phyloP scores from a whole-genome alignment of 768 basidiomycete genomes.

The Mycena latifolia region DNA sequence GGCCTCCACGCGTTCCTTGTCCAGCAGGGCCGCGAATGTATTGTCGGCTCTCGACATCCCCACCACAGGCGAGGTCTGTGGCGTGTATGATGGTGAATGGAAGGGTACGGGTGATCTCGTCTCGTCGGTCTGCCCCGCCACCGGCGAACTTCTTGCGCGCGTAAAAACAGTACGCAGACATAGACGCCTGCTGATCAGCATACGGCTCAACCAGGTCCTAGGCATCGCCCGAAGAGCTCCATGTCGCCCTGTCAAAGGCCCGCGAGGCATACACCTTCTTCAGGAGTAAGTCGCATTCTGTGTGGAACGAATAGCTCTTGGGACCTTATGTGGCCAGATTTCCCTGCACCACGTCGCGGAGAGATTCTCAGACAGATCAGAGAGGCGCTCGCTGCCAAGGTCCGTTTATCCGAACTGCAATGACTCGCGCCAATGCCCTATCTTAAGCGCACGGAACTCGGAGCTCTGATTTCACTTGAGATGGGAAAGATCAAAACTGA shows the following conservation, averaged over 20 bases:
- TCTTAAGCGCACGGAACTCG: constrained; percentile 78
- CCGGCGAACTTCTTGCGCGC: constrained; percentile 85
- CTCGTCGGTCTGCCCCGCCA: constrained; percentile 84
- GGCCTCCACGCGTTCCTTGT: constrained; percentile 62
- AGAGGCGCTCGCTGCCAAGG: constrained; percentile 84
- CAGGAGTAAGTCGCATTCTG: constrained; percentile 56
- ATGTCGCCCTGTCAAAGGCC: constrained; percentile 73
- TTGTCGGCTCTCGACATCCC: constrained; percentile 75
- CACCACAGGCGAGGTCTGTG: constrained; percentile 67
- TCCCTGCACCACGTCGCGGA: constrained; percentile 91
- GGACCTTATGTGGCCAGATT: constrained; percentile 42
- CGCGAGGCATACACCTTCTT: constrained; percentile 80
- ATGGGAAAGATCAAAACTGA: constrained; percentile 95
- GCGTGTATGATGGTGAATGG: constrained; percentile 90
- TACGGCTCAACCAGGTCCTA: constrained; percentile 42
- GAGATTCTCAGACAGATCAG: constrained; percentile 91
- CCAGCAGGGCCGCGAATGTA: constrained; percentile 76
- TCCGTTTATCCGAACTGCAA: constrained; percentile 42
- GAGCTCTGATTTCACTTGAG: constrained; percentile 86
- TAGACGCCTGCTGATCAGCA: constrained; percentile 26
- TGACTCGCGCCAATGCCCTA: constrained; percentile 25
- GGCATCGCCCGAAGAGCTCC: constrained; percentile 82
- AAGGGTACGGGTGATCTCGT: constrained; percentile 79
- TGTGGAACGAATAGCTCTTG: not conserved
- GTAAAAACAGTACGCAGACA: constrained; percentile 74